Conservation (phyloP, 2,329 filamentous ascomycete species). For the Cadophora gregata region DNA sequence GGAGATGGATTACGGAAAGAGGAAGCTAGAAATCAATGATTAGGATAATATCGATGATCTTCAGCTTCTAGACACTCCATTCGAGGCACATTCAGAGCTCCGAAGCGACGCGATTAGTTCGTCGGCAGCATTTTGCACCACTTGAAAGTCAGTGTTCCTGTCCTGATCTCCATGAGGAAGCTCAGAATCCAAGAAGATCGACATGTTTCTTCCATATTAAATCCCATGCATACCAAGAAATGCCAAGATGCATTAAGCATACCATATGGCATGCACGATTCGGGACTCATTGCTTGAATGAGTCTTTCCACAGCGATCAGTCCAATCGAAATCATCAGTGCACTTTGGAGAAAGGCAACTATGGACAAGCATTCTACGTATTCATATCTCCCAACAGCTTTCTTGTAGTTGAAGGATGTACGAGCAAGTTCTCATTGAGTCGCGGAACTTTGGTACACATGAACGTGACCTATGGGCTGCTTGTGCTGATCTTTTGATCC, state of each 20-base stretch:
- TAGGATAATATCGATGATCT: not conserved
- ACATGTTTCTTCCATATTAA: not conserved
- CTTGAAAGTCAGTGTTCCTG: not conserved
- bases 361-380: not conserved
- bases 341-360: not conserved
- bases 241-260: not conserved
- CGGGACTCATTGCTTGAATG: not conserved
- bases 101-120: not conserved
- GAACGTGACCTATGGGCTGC: not conserved
- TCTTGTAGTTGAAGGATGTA: too few species aligned
- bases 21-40: not conserved
- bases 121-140: not conserved
- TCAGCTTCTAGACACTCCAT: not conserved
- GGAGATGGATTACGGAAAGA: not conserved
- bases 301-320: not conserved
- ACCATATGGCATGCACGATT: not conserved
- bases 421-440: too few species aligned
- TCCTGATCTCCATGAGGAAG: not conserved
- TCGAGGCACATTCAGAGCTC: not conserved
- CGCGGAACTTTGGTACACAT: not conserved
- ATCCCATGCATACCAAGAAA: constrained; percentile 1
- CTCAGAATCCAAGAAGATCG: not conserved
- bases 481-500: too few species aligned
- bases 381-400: too few species aligned
- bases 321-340: not conserved